Evolutionary conservation across 108 stramenopile genomes (phyloP), one percentile per base, ranked within the genome.

Genomic region (Hondaea fermentalgiana): DNA sequence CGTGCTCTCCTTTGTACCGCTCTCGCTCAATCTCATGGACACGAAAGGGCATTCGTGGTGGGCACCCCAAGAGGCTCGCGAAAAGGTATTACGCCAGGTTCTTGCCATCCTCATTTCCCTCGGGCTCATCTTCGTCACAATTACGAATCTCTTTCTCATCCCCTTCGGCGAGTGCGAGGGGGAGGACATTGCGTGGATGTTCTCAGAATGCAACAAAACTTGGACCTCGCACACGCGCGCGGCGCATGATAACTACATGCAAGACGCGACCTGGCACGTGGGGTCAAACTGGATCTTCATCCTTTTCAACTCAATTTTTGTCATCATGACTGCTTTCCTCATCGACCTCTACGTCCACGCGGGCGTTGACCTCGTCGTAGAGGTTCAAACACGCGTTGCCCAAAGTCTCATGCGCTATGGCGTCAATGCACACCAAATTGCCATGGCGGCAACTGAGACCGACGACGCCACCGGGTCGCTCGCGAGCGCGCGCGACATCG

Each of bases 111-210:
- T 83, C 23, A 23, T 83, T 6, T 55, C 49, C 17, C 51, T 83
- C 0, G 76, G 23, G 8, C 12, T 83, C 19, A 23, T 47, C 49
- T 53, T 83, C 12, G 51, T 53, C 49, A 83, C 49, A 6, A 25
- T 83, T 17, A 53, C 76, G 43, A 83, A 83, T 23, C n/a, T 53
- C 49, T 83, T 83, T 28, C 45, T 53, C 51, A 83, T 83, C 19
- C 76, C 76, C 3, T 83, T 83, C 49, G 76, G 76, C n/a, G 76
- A 83, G 28, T 83, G 76, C 76, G 51, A 25, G 28, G 51, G 76
- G n/a, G 6, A 35, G 49, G 76, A 83, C 44, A 53, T 53, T 5
- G 3, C 76, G 6, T 83, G 45, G 45, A 47, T 83, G 45, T 83
- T 21, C 51, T 4, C 45, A 16, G 16, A 43, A 8, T 83, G 76